phyloP scores from a whole-genome alignment of 2,329 filamentous ascomycete species.

The Xylaria sp. region DNA sequence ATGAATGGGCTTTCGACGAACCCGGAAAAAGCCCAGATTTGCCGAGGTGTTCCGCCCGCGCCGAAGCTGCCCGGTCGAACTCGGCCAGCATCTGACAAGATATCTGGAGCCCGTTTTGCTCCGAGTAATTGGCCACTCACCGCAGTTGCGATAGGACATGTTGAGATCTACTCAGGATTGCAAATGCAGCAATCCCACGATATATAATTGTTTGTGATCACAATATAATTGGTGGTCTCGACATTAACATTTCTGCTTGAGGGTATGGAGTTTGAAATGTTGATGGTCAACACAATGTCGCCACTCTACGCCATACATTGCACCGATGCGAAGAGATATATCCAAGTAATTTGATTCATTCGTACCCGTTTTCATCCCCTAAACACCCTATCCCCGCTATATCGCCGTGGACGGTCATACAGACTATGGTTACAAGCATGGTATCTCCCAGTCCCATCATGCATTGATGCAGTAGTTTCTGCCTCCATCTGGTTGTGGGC shows the following conservation, averaged over 20 bases:
- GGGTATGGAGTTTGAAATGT: neutral
- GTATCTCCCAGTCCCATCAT: constrained; percentile 36
- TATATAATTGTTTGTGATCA: neutral
- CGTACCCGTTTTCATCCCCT: constrained; percentile 37
- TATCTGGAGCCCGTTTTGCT: constrained; percentile 14
- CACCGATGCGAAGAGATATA: constrained; percentile 16
- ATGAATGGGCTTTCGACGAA: constrained; percentile 26
- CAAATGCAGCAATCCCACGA: neutral
- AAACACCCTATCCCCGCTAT: constrained; percentile 36
- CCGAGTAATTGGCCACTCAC: constrained; percentile 8
- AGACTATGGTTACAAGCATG: constrained; percentile 48
- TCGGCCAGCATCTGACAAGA: constrained; percentile 19
- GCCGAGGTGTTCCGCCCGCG: constrained; percentile 25
- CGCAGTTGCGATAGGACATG: neutral
- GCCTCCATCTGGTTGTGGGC: constrained; percentile 19
- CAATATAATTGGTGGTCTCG: neutral
- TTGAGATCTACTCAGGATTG: too few species aligned
- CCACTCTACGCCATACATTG: constrained; percentile 1
- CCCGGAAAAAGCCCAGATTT: constrained; percentile 15
- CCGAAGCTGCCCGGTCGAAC: constrained; percentile 20
- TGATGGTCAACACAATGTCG: neutral
- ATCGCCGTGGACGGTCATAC: constrained; percentile 42
- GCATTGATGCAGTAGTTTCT: constrained; percentile 32
- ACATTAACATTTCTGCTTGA: neutral
- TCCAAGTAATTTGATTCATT: constrained; percentile 36